Evolutionary conservation across 345 rosid genomes (phyloP).

Genomic region (Sisymbrium irio): DNA sequence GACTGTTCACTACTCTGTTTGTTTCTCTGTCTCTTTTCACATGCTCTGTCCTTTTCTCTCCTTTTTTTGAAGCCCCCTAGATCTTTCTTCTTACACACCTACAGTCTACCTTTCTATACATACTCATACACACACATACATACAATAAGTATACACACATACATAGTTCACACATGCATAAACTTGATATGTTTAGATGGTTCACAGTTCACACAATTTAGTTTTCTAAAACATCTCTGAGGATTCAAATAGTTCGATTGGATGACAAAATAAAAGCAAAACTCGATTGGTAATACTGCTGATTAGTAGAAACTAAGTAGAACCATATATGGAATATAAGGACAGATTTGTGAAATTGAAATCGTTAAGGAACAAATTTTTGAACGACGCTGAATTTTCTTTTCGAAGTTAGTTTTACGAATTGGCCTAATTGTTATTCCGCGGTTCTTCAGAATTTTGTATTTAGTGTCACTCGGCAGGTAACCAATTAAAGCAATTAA

Average conservation of each 20-base stretch:
- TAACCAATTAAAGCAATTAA: not conserved
- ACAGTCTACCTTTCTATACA: constrained; percentile 23
- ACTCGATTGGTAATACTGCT: not conserved
- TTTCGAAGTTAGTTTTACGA: not conserved
- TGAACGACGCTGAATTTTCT: not conserved
- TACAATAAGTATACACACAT: not conserved
- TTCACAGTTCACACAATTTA: not conserved
- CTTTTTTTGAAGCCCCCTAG: constrained; percentile 29
- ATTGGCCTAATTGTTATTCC: not conserved
- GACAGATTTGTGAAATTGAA: too few relatives aligned
- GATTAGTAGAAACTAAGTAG: too few relatives aligned
- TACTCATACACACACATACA: not conserved
- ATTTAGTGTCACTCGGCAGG: not conserved
- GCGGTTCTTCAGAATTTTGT: not conserved
- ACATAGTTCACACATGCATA: not conserved
- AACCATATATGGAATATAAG: too few relatives aligned
- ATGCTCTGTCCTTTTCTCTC: constrained; percentile 40
- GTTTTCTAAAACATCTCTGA: not conserved
- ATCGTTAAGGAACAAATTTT: not conserved
- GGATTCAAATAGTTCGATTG: not conserved
- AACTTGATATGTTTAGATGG: not conserved
- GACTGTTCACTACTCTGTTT: constrained; percentile 39
- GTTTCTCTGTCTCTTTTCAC: constrained; percentile 39
- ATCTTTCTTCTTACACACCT: constrained; percentile 39
- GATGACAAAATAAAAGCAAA: not conserved